Evolutionary conservation across 108 stramenopile genomes (phyloP), one percentile per base, ranked within the genome.

Genomic region (Stephanodiscus minutulus): DNA sequence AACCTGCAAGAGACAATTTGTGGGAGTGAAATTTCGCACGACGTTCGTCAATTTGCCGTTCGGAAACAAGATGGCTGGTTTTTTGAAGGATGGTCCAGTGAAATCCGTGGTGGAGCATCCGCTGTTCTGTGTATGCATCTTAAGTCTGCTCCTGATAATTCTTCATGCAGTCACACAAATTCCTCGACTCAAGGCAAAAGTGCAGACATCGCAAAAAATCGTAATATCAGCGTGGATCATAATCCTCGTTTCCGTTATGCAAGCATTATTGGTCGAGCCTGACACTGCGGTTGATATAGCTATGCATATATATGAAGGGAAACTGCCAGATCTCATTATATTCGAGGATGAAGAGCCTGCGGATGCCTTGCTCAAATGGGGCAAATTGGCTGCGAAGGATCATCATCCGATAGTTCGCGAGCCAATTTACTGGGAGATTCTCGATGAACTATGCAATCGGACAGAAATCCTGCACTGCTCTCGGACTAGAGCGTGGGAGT

Each of bases 341-440:
- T 66, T 69, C 27, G 83, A 84, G 72, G 79, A 64, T 22, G 73
- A 84, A 53, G 76, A 84, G 39, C 79, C 79, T 20, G 79, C 76
- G 7, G 83, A 84, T 55, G 83, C 79, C 0, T 57, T 84, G 7
- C 41, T 80, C 9, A 75, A 81, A 36, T 84, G 83, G 83, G 79
- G 69, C 39, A 84, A 76, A 48, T 28, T 62, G 39, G 83, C 70
- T 18, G 63, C 69, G 29, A 68, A 74, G 28, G 70, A 84, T 24
- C 79, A 81, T 56, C 83, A 80, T n/a, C 83, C 83, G 21, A 64
- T 84, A 12, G 76, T 77, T 52, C 63, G 83, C 35, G 68, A 81
- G 63, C 69, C 62, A 10, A 80, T 81, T 39, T 68, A 84, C 46
- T 76, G 36, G 41, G 79, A 72, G 24, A 72, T 81, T 15, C 27